Percentiles rank a stretch among this genome's conserved stretches.
These are phyloP conservation scores for Penicillium bialowiezense DNA, from an alignment of 495 filamentous ascomycete genomes.

Conservation along the genomic window DNA sequence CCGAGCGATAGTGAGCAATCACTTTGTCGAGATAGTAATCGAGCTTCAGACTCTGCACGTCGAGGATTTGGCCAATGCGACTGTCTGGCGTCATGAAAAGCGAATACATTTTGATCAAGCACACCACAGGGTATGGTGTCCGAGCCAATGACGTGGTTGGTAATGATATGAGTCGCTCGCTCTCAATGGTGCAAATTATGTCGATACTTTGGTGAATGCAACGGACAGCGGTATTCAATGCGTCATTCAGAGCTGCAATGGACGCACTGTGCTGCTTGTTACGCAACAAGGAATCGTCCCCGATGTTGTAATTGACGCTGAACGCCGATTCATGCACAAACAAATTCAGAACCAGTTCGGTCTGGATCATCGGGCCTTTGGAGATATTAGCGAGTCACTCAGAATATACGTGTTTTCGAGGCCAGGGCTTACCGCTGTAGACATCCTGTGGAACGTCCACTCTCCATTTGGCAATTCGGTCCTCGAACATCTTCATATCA, in stretches of 20 bases:
- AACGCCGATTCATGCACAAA: conserved; percentile 88
- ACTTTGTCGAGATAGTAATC: conserved; percentile 71
- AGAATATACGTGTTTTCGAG: neutral
- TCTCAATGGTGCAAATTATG: conserved; percentile 59
- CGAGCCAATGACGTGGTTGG: conserved; percentile 78
- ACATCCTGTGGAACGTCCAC: conserved; percentile 47
- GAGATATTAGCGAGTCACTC: conserved; percentile 6
- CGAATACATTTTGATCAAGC: conserved; percentile 85
- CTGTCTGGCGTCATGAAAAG: conserved; percentile 65
- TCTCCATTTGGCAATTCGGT: conserved; percentile 68
- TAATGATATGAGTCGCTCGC: conserved; percentile 61
- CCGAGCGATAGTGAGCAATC: conserved; percentile 61
- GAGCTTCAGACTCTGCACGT: conserved; percentile 68
- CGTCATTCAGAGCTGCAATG: conserved; percentile 63
- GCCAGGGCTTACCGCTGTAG: conserved; percentile 25
- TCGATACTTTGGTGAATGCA: conserved; percentile 75
- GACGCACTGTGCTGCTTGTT: conserved; percentile 39
- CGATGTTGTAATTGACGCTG: conserved; percentile 58
- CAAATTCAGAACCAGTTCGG: conserved; percentile 55
- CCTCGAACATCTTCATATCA: conserved; percentile 71
- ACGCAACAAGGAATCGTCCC: conserved; percentile 13
- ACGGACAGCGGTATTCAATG: conserved; percentile 66
- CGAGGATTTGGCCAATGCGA: conserved; percentile 73
- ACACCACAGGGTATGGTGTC: conserved; percentile 77
- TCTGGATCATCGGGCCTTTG: conserved; percentile 27